phyloP scores from a whole-genome alignment of 805 yeast species.

The Helenozyma baotianmanensis region DNA sequence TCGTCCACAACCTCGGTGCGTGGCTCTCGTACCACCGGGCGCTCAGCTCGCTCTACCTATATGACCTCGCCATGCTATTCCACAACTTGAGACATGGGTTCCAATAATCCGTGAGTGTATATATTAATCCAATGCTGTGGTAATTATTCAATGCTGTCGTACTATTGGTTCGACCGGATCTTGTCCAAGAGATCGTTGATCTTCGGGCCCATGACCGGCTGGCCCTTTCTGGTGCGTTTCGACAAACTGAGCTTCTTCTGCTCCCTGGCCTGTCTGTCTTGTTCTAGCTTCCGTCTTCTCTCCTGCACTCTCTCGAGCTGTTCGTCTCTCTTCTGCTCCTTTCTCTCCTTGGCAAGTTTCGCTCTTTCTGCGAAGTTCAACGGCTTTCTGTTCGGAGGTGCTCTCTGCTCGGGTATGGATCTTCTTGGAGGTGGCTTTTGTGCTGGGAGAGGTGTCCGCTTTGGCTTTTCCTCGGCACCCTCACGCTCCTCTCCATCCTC shows the following conservation, averaged over 20 bases:
- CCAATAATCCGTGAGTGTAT: background rate
- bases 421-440: constrained; percentile 1
- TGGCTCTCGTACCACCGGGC: constrained; percentile 35
- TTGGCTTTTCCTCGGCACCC: too few species aligned
- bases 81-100: constrained; percentile 3
- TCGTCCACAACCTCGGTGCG: constrained; percentile 13
- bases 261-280: constrained; percentile 37
- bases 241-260: constrained; percentile 36
- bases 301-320: constrained; percentile 38
- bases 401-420: constrained; percentile 20
- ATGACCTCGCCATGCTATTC: constrained; percentile 28
- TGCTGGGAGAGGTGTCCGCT: constrained; percentile 1
- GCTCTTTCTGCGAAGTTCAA: constrained; percentile 43
- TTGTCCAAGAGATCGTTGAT: constrained; percentile 74
- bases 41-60: constrained; percentile 27
- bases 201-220: constrained; percentile 88
- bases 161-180: constrained; percentile 47
- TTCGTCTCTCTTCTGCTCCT: constrained; percentile 35
- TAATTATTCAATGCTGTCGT: constrained; percentile 1
- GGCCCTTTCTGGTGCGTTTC: constrained; percentile 68
- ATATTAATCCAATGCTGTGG: too few species aligned
- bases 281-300: constrained; percentile 29
- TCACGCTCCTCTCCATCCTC: constrained; percentile 10
- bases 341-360: constrained; percentile 44
- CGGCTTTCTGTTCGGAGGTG: constrained; percentile 18